Conservation (phyloP, 2,329 filamentous ascomycete genomes). For the Fusarium dlaminii region DNA sequence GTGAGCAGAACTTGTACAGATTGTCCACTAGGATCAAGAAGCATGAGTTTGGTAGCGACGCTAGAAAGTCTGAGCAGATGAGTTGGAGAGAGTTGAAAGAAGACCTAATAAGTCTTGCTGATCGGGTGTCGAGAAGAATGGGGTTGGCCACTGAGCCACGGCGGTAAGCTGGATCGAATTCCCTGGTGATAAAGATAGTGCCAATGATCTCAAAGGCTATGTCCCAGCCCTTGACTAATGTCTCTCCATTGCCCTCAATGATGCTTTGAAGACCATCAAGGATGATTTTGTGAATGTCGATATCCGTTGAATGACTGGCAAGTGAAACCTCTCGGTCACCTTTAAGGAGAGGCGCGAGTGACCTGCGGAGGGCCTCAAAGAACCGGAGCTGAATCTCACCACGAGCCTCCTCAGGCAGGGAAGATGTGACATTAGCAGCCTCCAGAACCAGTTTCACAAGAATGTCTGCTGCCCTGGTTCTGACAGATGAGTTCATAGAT, state of each 20-base stretch:
- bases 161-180: slow-evolving; percentile 46
- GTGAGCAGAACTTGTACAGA: slow-evolving; percentile 87
- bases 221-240: slow-evolving; percentile 83
- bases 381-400: slow-evolving; percentile 76
- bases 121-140: slow-evolving; percentile 62
- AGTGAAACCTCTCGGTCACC: slow-evolving; percentile 64
- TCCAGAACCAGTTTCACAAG: slow-evolving; percentile 68
- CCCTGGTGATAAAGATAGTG: slow-evolving; percentile 73
- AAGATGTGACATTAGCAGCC: slow-evolving; percentile 64
- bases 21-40: slow-evolving; percentile 85
- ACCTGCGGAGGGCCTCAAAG: slow-evolving; percentile 71
- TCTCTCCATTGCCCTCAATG: slow-evolving; percentile 88
- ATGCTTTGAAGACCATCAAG: slow-evolving; percentile 84
- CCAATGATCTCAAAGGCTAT: slow-evolving; percentile 86
- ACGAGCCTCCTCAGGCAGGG: slow-evolving; percentile 59
- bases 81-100: slow-evolving; percentile 91
- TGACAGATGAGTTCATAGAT: slow-evolving; percentile 60
- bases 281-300: slow-evolving; percentile 82
- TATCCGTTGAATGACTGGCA: slow-evolving; percentile 69
- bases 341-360: slow-evolving; percentile 64
- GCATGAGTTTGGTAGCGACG: slow-evolving; percentile 75
- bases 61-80: slow-evolving; percentile 92
- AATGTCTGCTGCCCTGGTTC: slow-evolving; percentile 71
- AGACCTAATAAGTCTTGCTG: slow-evolving; percentile 80
- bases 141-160: slow-evolving; percentile 45